A percentile compares a stretch with the other conserved stretches of the same genome.
These are phyloP conservation scores for Draba incana DNA, from an alignment of 345 rosid species.

Conservation along the genomic window DNA sequence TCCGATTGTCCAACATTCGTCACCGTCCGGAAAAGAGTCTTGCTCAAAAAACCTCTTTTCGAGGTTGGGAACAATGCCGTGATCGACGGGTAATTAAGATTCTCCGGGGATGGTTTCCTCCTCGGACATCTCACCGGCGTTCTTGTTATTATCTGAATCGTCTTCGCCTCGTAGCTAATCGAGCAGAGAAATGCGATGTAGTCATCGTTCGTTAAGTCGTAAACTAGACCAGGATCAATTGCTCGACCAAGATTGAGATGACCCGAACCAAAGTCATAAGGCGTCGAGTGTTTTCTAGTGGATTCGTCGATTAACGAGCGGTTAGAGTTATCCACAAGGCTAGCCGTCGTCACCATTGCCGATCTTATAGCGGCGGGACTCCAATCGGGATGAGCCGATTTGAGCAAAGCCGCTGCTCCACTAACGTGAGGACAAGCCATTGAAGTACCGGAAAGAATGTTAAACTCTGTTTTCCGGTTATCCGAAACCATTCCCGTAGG, in stretches of 20 bases:
- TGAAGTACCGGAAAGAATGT: slow-evolving; percentile 75
- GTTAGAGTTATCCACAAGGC: slow-evolving; percentile 46
- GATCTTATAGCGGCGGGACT: slow-evolving; percentile 69
- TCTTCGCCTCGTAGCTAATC: slow-evolving; percentile 60
- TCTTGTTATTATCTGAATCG: slow-evolving; percentile 70
- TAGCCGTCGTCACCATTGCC: slow-evolving; percentile 83
- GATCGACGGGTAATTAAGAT: slow-evolving; percentile 76
- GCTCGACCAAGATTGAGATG: slow-evolving; percentile 68
- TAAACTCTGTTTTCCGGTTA: slow-evolving; percentile 63
- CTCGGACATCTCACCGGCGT: slow-evolving; percentile 53
- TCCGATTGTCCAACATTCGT: slow-evolving; percentile 64
- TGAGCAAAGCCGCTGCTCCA: slow-evolving; percentile 77
- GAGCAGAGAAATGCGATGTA: slow-evolving; percentile 66
- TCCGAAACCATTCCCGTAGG: slow-evolving; percentile 70
- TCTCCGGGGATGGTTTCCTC: slow-evolving; percentile 60
- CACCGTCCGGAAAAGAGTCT: slow-evolving; percentile 53
- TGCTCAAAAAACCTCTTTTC: slow-evolving; percentile 42
- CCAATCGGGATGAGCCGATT: slow-evolving; percentile 77
- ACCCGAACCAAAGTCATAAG: slow-evolving; percentile 69
- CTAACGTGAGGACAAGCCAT: slow-evolving; percentile 88
- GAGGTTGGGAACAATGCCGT: slow-evolving; percentile 55
- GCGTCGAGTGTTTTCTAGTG: slow-evolving; percentile 56
- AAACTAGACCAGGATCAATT: slow-evolving; percentile 73
- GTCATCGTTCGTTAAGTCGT: no score
- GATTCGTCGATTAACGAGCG: slow-evolving; percentile 51